Conservation (phyloP, 345 rosid species). For the Aethionema arabicum region DNA sequence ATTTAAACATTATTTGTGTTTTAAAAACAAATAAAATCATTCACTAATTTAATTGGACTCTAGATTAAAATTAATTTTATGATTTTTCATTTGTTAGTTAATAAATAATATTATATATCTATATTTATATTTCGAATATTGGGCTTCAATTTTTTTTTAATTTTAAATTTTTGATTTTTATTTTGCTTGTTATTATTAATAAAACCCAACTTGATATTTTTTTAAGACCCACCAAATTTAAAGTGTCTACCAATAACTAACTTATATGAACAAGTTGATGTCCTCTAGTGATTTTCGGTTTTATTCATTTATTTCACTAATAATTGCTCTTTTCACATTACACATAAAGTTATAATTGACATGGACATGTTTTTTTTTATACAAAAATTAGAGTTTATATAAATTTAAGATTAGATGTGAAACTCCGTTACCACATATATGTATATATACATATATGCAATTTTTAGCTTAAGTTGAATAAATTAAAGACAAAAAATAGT, state of each 20-base stretch:
- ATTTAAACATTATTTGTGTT: no score
- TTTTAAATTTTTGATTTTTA: not conserved
- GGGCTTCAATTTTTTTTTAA: not conserved
- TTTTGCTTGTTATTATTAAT: not conserved
- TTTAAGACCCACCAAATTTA: not conserved
- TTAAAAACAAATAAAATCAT: no score
- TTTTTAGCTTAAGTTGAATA: slow-evolving; percentile 6
- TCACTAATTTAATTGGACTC: no score
- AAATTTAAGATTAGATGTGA: no score
- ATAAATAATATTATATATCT: no score
- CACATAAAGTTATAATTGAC: no score
- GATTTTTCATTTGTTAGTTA: no score
- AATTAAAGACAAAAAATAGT: slow-evolving; percentile 7
- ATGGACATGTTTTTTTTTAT: no score
- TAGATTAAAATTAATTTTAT: no score
- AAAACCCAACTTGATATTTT: not conserved
- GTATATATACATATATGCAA: not conserved
- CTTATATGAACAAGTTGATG: slow-evolving; percentile 10
- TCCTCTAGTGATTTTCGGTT: not conserved
- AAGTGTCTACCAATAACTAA: not conserved
- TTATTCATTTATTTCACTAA: not conserved
- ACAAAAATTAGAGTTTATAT: no score
- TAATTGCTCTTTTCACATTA: not conserved
- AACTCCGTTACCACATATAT: no score
- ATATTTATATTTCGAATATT: no score